Conservation (phyloP, 1,139 yeast genomes). For the Candida frijolesensis region DNA sequence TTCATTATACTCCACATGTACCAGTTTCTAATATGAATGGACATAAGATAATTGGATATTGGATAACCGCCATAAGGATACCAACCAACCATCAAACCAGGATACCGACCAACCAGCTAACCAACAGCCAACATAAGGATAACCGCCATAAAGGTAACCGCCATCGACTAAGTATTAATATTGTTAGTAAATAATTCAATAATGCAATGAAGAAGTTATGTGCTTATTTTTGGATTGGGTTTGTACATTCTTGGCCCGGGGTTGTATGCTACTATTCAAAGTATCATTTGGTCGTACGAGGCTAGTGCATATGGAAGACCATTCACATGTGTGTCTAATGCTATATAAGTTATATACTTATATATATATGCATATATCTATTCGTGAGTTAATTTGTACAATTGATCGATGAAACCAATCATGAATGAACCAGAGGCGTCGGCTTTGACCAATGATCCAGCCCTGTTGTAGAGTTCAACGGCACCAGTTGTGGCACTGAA, state of each 20-base stretch:
- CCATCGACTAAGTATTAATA: no score
- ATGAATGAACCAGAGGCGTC: conserved; percentile 56
- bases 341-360: background rate
- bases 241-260: conserved; percentile 62
- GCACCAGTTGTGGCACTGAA: conserved; percentile 61
- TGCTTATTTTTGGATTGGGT: conserved; percentile 46
- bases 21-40: no score
- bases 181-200: no score
- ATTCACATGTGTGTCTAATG: conserved; percentile 45
- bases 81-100: no score
- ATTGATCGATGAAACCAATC: conserved; percentile 46
- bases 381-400: conserved; percentile 26
- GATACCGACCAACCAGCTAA: no score
- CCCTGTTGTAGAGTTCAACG: conserved; percentile 60
- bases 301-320: conserved; percentile 51
- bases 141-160: no score
- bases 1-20: no score
- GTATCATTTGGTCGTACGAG: conserved; percentile 52
- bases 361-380: background rate
- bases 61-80: no score
- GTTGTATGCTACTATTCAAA: conserved; percentile 54
- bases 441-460: conserved; percentile 58
- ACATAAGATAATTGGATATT: no score
- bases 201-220: no score
- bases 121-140: no score